These are phyloP conservation scores for Jatropha curcas DNA, from an alignment of 345 rosid species.

Conservation along the genomic window DNA sequence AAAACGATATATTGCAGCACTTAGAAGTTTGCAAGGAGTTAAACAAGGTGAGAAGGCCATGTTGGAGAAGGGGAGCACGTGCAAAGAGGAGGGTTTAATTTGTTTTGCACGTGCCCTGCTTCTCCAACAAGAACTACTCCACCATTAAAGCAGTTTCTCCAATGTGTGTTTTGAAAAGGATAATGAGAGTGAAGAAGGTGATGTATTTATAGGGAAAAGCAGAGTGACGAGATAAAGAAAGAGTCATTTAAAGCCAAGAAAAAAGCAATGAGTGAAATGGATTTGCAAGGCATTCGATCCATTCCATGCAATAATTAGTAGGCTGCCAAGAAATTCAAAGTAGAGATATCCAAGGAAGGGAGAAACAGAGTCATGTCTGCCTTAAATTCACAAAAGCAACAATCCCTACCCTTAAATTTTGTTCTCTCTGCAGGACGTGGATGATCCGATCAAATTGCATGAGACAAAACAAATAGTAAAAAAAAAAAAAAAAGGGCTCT, in stretches of 20 bases:
- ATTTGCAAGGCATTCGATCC: slow-evolving; percentile 20
- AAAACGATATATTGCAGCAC: not conserved
- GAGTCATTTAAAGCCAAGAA: slow-evolving; percentile 21
- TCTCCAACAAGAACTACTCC: slow-evolving; percentile 87
- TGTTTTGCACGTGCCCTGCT: slow-evolving; percentile 99
- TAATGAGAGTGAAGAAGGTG: slow-evolving; percentile 15
- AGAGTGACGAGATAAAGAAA: slow-evolving; percentile 1
- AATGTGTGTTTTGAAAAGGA: not conserved
- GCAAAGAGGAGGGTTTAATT: slow-evolving; percentile 44
- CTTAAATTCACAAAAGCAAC: slow-evolving; percentile 38
- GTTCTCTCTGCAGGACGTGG: slow-evolving; percentile 20
- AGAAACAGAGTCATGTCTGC: slow-evolving; percentile 28
- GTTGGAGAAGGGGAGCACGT: slow-evolving; percentile 99
- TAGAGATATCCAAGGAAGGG: slow-evolving; percentile 26
- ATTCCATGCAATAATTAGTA: slow-evolving; percentile 54
- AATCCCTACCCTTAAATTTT: not conserved
- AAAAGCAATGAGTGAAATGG: too few relatives aligned
- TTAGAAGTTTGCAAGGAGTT: not conserved
- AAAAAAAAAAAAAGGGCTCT: too few relatives aligned
- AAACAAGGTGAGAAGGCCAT: slow-evolving; percentile 49
- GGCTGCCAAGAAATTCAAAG: slow-evolving; percentile 36
- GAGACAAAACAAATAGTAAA: too few relatives aligned
- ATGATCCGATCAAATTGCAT: slow-evolving; percentile 1
- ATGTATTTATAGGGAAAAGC: slow-evolving; percentile 42
- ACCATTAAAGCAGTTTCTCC: slow-evolving; percentile 35